phyloP scores from a whole-genome alignment of 1,139 yeast species.

The Candida dubliniensis region DNA sequence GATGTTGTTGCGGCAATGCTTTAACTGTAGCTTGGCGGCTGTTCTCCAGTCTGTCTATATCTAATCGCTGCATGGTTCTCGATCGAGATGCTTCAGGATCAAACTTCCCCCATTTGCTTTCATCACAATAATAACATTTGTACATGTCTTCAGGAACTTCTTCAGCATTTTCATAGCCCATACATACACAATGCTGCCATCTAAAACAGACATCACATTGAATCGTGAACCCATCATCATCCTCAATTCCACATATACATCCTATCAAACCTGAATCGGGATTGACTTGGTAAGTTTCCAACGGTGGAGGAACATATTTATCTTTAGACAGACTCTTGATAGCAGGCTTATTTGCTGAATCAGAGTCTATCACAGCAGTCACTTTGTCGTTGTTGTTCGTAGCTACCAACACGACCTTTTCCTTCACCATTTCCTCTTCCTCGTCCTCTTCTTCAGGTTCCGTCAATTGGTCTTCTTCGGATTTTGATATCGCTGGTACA shows the following conservation, averaged over 20 bases:
- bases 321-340: constrained; percentile 1
- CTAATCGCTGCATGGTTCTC: constrained; percentile 36
- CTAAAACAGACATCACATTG: constrained; percentile 90
- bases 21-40: background rate
- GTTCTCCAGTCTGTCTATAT: constrained; percentile 15
- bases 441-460: constrained; percentile 22
- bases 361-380: no score
- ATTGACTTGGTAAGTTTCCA: constrained; percentile 56
- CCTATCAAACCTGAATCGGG: constrained; percentile 85
- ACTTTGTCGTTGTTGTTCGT: background rate
- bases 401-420: background rate
- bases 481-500: constrained; percentile 5
- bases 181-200: constrained; percentile 94
- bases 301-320: constrained; percentile 27
- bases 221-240: constrained; percentile 93
- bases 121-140: constrained; percentile 77
- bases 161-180: constrained; percentile 69
- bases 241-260: constrained; percentile 84
- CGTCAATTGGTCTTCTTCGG: constrained; percentile 14
- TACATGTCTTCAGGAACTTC: constrained; percentile 81
- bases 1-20: constrained; percentile 4
- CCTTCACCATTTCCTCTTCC: constrained; percentile 2
- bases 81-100: constrained; percentile 40
- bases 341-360: background rate
- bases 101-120: constrained; percentile 51